These are phyloP conservation scores for Decorospora gaudefroyi DNA, from an alignment of 2,329 filamentous ascomycete species.

Conservation along the genomic window DNA sequence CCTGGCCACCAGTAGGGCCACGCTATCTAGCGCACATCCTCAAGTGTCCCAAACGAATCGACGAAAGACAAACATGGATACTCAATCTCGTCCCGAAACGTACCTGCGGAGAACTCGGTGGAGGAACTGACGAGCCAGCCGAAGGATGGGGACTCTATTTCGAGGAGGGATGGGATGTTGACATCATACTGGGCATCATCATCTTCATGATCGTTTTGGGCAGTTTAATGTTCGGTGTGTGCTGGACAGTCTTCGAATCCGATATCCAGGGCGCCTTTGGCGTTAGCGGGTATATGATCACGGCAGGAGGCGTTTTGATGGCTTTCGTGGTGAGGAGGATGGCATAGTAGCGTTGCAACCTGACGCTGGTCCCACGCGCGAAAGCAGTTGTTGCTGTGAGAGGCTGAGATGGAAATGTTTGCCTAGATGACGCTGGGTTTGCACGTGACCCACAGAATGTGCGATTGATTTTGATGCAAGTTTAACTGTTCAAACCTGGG, in stretches of 20 bases:
- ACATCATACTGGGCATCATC: background rate
- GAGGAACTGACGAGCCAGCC: rapidly evolving
- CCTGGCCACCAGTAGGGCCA: background rate
- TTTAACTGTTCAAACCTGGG: too few relatives aligned
- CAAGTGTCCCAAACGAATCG: background rate
- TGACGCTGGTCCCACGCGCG: too few relatives aligned
- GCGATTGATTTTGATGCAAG: too few relatives aligned
- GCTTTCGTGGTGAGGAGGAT: background rate
- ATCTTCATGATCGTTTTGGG: background rate
- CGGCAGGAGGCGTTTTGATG: background rate
- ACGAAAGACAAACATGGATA: background rate
- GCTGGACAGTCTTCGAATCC: background rate
- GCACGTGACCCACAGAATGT: too few relatives aligned
- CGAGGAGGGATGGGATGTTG: background rate
- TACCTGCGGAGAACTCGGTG: rapidly evolving
- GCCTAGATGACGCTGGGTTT: too few relatives aligned
- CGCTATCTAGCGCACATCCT: background rate
- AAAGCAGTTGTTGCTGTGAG: too few relatives aligned
- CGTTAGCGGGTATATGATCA: background rate
- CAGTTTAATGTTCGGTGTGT: background rate
- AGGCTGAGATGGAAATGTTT: too few relatives aligned
- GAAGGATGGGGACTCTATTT: background rate
- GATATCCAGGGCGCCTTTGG: background rate
- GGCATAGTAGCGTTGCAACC: too few relatives aligned
- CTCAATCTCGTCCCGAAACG: background rate